Evolutionary conservation across 768 basidiomycete genomes (phyloP).

Genomic region (Tylopilus balloui): DNA sequence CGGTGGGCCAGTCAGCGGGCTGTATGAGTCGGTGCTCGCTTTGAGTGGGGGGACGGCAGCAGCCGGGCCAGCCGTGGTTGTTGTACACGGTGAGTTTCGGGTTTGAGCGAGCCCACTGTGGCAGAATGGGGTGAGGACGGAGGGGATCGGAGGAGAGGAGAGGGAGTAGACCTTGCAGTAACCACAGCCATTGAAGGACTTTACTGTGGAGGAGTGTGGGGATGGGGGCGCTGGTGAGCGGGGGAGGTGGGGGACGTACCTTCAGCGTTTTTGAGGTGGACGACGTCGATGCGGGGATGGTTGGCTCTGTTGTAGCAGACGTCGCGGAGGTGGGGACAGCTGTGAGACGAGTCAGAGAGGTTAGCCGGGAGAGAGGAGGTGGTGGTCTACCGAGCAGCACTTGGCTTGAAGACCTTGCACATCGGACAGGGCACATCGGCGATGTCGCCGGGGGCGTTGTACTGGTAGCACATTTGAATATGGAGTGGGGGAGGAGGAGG

Average conservation of each 20-base stretch:
- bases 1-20: slow-evolving; percentile 75
- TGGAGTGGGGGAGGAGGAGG: slow-evolving; percentile 22
- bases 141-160: slow-evolving; percentile 15
- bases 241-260: slow-evolving; percentile 43
- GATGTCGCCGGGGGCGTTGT: slow-evolving; percentile 64
- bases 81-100: slow-evolving; percentile 54
- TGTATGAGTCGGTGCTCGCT: slow-evolving; percentile 60
- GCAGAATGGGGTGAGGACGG: slow-evolving; percentile 25
- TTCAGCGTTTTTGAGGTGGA: slow-evolving; percentile 84
- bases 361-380: slow-evolving; percentile 10
- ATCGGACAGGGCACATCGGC: slow-evolving; percentile 68
- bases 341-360: slow-evolving; percentile 30
- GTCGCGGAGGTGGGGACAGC: slow-evolving; percentile 74
- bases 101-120: slow-evolving; percentile 67
- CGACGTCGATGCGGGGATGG: slow-evolving; percentile 75
- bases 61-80: slow-evolving; percentile 85
- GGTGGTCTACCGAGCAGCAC: slow-evolving; percentile 44
- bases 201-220: slow-evolving; percentile 44
- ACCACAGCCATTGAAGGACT: slow-evolving; percentile 81
- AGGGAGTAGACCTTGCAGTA: slow-evolving; percentile 71
- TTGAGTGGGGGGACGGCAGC: slow-evolving; percentile 69
- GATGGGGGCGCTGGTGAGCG: slow-evolving; percentile 1
- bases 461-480: slow-evolving; percentile 61
- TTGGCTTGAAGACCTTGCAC: slow-evolving; percentile 78
- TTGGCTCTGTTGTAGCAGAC: slow-evolving; percentile 68